Conservation (phyloP, 441 rosid species). For the Syzygium syzygioides region DNA sequence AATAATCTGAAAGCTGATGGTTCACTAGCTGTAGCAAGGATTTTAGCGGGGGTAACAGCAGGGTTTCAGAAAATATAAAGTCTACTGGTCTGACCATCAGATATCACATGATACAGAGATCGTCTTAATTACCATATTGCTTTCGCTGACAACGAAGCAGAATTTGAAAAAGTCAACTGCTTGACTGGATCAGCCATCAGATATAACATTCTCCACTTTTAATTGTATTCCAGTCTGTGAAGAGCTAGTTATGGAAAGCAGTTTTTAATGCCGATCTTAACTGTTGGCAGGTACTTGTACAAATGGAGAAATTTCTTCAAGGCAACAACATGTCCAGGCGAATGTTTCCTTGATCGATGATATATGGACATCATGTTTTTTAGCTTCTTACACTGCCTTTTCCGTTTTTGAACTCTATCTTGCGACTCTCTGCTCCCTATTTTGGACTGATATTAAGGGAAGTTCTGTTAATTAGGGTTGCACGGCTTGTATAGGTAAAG, state of each 20-base stretch:
- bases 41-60: not conserved
- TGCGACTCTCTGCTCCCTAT: not conserved
- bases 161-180: not conserved
- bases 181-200: not conserved
- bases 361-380: not conserved
- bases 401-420: not conserved
- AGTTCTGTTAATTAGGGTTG: not conserved
- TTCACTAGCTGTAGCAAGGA: not conserved
- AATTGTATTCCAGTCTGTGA: not conserved
- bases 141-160: not conserved
- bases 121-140: not conserved
- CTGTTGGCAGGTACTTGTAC: conserved; percentile 30
- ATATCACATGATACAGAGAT: not conserved
- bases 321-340: not conserved
- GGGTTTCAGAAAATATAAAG: not conserved
- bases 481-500: not conserved
- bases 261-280: not conserved
- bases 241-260: not conserved
- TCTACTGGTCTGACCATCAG: not conserved
- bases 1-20: not conserved
- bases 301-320: conserved; percentile 16
- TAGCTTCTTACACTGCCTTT: not conserved
- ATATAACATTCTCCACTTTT: not conserved
- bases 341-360: not conserved
- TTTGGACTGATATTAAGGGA: not conserved